Evolutionary conservation across 805 yeast genomes (phyloP).

Genomic region (Starmerella geochares): DNA sequence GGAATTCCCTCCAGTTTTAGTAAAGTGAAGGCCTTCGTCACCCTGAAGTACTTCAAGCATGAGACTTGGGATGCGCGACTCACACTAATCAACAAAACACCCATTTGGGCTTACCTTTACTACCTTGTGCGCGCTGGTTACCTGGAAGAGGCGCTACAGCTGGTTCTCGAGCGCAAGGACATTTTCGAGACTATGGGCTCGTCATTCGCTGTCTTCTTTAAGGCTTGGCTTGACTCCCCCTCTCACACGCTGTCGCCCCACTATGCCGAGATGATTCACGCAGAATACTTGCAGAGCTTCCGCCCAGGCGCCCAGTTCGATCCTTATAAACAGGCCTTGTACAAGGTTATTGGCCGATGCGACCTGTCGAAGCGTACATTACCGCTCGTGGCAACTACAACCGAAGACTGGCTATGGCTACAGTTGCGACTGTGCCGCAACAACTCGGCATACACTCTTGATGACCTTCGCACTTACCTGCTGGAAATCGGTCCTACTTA

Average conservation of each 20-base stretch:
- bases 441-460: conserved; percentile 45
- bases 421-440: conserved; percentile 71
- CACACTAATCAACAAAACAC: conserved; percentile 65
- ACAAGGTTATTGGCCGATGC: conserved; percentile 88
- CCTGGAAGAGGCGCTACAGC: conserved; percentile 62
- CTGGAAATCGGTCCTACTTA: conserved; percentile 61
- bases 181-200: conserved; percentile 77
- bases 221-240: conserved; percentile 50
- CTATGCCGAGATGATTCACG: conserved; percentile 54
- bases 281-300: conserved; percentile 78
- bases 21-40: conserved; percentile 59
- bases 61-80: conserved; percentile 45
- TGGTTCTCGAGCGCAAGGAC: conserved; percentile 52
- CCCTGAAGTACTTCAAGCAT: conserved; percentile 34
- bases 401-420: conserved; percentile 96
- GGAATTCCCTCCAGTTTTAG: conserved; percentile 65
- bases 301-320: conserved; percentile 60
- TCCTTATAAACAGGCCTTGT: conserved; percentile 82
- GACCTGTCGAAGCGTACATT: conserved; percentile 51
- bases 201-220: conserved; percentile 68
- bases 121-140: conserved; percentile 80
- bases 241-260: conserved; percentile 53
- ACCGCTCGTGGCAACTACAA: conserved; percentile 60
- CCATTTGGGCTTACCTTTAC: conserved; percentile 89
- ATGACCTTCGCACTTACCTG: conserved; percentile 63